phyloP scores from a whole-genome alignment of 2,329 filamentous ascomycete species.

The Aureobasidium sp. region DNA sequence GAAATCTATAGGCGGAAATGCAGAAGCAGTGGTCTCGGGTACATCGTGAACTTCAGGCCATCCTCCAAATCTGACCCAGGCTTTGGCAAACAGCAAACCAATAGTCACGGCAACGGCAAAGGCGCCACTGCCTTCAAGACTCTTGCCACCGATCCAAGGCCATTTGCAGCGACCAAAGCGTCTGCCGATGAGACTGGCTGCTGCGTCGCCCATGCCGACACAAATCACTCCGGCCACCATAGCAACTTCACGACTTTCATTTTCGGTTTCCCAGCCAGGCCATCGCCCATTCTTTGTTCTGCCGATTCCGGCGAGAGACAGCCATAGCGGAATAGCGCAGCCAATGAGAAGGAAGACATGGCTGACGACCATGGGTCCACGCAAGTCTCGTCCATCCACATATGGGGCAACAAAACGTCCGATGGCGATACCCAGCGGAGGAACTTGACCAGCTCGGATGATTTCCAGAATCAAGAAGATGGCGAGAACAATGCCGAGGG shows the following conservation, averaged over 20 bases:
- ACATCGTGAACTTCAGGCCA: conserved; percentile 45
- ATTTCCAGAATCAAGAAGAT: conserved; percentile 85
- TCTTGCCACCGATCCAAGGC: conserved; percentile 96
- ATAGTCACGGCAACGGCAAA: conserved; percentile 73
- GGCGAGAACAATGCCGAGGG: conserved; percentile 69
- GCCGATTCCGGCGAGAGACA: conserved; percentile 65
- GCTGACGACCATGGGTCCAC: conserved; percentile 88
- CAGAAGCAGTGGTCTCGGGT: neutral
- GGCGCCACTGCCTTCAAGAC: conserved; percentile 75
- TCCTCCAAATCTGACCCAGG: conserved; percentile 69
- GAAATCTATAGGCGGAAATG: neutral
- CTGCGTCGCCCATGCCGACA: conserved; percentile 91
- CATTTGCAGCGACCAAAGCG: conserved; percentile 83
- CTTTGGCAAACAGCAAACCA: conserved; percentile 62
- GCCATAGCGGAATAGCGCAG: conserved; percentile 90
- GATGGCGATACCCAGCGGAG: conserved; percentile 78
- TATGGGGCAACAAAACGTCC: conserved; percentile 86
- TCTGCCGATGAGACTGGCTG: conserved; percentile 81
- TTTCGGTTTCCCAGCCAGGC: conserved; percentile 64
- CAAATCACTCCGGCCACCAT: conserved; percentile 92
- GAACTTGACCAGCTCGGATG: conserved; percentile 82
- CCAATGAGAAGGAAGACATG: conserved; percentile 95
- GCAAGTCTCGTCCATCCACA: conserved; percentile 85
- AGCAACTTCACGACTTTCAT: conserved; percentile 59
- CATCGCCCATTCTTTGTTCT: conserved; percentile 51